Base-by-base conservation (phyloP, 1,139 yeast species). In the Debaryomyces nepalensis region DNA sequence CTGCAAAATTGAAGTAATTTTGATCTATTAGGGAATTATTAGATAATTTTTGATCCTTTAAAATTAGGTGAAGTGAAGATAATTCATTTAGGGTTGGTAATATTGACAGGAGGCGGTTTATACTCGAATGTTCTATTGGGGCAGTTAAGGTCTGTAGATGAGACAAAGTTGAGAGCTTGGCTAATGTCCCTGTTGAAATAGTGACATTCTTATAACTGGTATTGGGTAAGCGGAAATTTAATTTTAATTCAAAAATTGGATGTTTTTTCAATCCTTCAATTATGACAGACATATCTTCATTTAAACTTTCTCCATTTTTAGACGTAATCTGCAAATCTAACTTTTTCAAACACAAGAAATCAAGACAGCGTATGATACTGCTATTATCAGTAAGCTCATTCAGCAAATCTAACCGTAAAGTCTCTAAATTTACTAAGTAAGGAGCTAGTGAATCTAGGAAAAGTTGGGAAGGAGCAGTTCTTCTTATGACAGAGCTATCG, bases 361-460 rank as follows among this genome's bases (percentile, higher is more conserved):
- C 18, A 7, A 57, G 26, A 35, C 58, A 51, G 5, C 37, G 36
- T 11, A 44, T 43, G 6, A 52, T 39, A 23, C 46, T 42, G n/a
- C 44, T 39, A 36, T 57, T 56, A 39, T 48, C 43, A 33, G 48
- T 45, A 4, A 56, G 51, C 22, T 54, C 54, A 40, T 61, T 61
- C n/a, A 41, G 26, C 6, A 60, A 27, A 27, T 54, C 47, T 20
- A 62, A 32, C 11, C 52, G 50, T 20, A 59, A 33, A 10, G 40
- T 41, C 20, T 43, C 34, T 16, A 58, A 40, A 18, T 40, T 40
- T 4, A 31, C 33, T 23, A 56, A 33, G 16, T 41, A 37, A 0
- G 57, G 53, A 1, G 44, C 39, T 26, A 50, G 36, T 2, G 22
- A 26, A 15, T 52, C 52, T 11, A 51, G 41, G 36, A 57, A 53